Evolutionary conservation across 1,284 basidiomycete species (phyloP).

Genomic region (Malassezia vespertilionis): DNA sequence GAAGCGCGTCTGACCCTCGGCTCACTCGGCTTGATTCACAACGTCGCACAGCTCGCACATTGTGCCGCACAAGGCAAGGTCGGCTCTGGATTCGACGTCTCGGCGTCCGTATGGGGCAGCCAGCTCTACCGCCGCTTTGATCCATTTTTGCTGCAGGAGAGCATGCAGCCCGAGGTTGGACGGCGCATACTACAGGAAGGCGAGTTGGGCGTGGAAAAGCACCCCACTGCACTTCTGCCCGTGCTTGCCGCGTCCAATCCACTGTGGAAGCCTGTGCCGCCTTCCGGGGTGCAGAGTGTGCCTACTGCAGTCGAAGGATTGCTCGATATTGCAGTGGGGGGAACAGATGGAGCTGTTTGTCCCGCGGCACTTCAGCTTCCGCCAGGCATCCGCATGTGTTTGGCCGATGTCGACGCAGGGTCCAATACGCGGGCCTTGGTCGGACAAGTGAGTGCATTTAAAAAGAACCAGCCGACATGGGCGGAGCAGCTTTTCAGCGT

Average conservation of each 20-base stretch:
- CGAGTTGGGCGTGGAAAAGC: neutral
- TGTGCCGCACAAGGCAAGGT: constrained; percentile 96
- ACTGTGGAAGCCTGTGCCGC: constrained; percentile 32
- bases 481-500: constrained; percentile 39
- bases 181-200: neutral
- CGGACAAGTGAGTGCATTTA: constrained; percentile 37
- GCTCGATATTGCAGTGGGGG: neutral
- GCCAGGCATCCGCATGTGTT: constrained; percentile 32
- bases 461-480: constrained; percentile 38
- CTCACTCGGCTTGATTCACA: constrained; percentile 57
- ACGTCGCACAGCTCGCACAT: constrained; percentile 88
- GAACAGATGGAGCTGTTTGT: neutral
- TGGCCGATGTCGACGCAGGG: constrained; percentile 45
- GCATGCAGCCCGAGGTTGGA: constrained; percentile 10
- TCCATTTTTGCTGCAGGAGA: constrained; percentile 49
- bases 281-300: neutral
- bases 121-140: constrained; percentile 86
- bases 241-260: constrained; percentile 32
- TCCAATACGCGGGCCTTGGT: constrained; percentile 43
- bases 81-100: constrained; percentile 92
- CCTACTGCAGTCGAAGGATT: constrained; percentile 11
- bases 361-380: constrained; percentile 40
- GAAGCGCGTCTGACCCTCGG: constrained; percentile 18
- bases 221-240: constrained; percentile 14
- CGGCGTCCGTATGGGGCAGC: constrained; percentile 84